Evolutionary conservation across 1,284 basidiomycete species (phyloP).

Genomic region (Cutaneotrichosporon sp.): DNA sequence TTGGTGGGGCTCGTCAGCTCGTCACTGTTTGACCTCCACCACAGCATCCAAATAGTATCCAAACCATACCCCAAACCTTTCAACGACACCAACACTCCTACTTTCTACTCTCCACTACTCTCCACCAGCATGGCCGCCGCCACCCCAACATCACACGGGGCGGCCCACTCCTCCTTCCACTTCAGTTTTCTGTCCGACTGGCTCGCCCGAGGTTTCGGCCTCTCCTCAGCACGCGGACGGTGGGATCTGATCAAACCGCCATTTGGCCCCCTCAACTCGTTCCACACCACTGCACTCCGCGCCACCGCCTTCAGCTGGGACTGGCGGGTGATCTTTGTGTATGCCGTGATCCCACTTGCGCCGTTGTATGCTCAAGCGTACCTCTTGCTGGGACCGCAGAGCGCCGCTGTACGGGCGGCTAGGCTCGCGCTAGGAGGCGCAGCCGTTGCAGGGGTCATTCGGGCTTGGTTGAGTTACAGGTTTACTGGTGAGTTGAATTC

Average conservation of each 20-base stretch:
- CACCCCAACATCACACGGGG: too few species aligned
- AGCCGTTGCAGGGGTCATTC: conserved; percentile 19
- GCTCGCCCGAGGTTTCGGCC: neutral
- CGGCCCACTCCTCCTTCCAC: neutral
- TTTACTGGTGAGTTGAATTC: conserved; percentile 26
- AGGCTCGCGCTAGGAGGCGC: conserved; percentile 23
- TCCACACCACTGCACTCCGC: neutral
- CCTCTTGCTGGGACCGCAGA: conserved; percentile 25
- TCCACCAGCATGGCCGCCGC: too few species aligned
- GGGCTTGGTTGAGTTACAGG: conserved; percentile 23
- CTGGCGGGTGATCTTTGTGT: neutral
- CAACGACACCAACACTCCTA: too few species aligned
- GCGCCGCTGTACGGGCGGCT: conserved; percentile 15
- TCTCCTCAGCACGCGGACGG: neutral
- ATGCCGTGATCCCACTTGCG: conserved; percentile 4
- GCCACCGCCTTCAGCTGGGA: neutral
- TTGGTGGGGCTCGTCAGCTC: too few species aligned
- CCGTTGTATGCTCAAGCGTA: conserved; percentile 28
- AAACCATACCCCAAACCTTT: too few species aligned
- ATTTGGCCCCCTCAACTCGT: conserved; percentile 6
- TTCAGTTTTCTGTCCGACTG: neutral
- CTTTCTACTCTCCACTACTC: too few species aligned
- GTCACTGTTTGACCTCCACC: too few species aligned
- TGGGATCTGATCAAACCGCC: neutral
- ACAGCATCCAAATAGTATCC: too few species aligned